Evolutionary conservation across 1,139 yeast species (phyloP).

Genomic region (Saccharomyces hybrid): DNA sequence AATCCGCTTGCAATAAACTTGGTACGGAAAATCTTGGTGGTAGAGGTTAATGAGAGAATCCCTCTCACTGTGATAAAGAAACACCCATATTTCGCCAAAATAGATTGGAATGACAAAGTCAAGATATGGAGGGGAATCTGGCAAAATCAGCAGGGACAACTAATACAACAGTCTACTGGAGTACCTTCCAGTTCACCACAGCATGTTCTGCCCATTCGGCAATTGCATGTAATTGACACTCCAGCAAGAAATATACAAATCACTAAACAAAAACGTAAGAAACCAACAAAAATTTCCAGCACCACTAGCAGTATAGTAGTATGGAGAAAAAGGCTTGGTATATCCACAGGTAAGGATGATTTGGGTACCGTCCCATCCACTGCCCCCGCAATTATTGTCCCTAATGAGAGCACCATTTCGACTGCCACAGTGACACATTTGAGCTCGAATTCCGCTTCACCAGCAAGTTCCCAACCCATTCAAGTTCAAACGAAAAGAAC

Average conservation of each 20-base stretch:
- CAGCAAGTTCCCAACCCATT: not conserved
- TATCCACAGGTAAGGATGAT: slow-evolving; percentile 9
- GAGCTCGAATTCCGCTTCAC: not conserved
- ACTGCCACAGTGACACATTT: not conserved
- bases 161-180: not conserved
- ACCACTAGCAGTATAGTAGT: slow-evolving; percentile 32
- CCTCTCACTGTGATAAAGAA: slow-evolving; percentile 56
- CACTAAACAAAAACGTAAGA: slow-evolving; percentile 24
- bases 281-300: slow-evolving; percentile 24
- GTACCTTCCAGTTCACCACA: not conserved
- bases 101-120: slow-evolving; percentile 57
- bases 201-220: slow-evolving; percentile 11
- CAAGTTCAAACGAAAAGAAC: not conserved
- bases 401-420: not conserved
- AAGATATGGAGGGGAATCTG: slow-evolving; percentile 53
- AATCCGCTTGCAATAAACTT: slow-evolving; percentile 45
- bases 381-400: not conserved
- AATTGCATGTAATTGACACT: slow-evolving; percentile 24
- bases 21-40: slow-evolving; percentile 45
- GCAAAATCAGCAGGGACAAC: slow-evolving; percentile 12
- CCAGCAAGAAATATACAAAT: slow-evolving; percentile 25
- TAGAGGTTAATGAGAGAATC: slow-evolving; percentile 60
- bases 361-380: not conserved
- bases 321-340: slow-evolving; percentile 30
- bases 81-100: slow-evolving; percentile 63